Percentiles rank a stretch among this genome's conserved stretches.
These are phyloP conservation scores for Podospora bellae-mahoneyi DNA, from an alignment of 495 filamentous ascomycete genomes.

Conservation along the genomic window DNA sequence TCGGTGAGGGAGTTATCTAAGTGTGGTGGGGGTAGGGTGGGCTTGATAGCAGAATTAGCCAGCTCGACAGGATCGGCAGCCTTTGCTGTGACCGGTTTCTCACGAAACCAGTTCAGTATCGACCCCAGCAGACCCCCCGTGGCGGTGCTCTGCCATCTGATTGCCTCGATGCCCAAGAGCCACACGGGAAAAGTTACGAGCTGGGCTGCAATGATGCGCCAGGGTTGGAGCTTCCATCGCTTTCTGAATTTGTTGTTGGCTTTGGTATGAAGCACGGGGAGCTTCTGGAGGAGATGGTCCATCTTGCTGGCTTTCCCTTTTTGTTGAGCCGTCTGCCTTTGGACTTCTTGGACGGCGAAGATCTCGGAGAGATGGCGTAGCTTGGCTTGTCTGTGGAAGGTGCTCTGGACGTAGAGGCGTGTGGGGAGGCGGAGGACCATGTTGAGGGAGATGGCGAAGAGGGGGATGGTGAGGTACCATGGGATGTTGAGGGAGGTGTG, in stretches of 20 bases:
- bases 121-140: constrained; percentile 51
- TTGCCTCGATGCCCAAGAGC: constrained; percentile 61
- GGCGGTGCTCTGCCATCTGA: constrained; percentile 62
- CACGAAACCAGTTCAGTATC: constrained; percentile 14
- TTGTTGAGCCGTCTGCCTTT: no score
- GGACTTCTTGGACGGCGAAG: no score
- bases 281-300: background rate
- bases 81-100: constrained; percentile 4
- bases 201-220: constrained; percentile 44
- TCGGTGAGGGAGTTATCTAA: background rate
- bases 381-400: constrained; percentile 40
- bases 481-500: constrained; percentile 59
- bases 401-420: constrained; percentile 48
- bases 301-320: background rate
- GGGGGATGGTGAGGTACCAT: constrained; percentile 69
- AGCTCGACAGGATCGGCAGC: background rate
- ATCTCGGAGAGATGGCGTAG: constrained; percentile 24
- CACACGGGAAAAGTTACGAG: constrained; percentile 63
- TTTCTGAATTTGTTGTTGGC: constrained; percentile 35
- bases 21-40: background rate
- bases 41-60: background rate
- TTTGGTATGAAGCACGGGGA: background rate
- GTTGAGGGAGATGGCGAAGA: constrained; percentile 63
- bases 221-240: constrained; percentile 48
- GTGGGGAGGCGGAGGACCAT: constrained; percentile 57